phyloP scores from a whole-genome alignment of 345 rosid species.

The Gossypium herbaceum region DNA sequence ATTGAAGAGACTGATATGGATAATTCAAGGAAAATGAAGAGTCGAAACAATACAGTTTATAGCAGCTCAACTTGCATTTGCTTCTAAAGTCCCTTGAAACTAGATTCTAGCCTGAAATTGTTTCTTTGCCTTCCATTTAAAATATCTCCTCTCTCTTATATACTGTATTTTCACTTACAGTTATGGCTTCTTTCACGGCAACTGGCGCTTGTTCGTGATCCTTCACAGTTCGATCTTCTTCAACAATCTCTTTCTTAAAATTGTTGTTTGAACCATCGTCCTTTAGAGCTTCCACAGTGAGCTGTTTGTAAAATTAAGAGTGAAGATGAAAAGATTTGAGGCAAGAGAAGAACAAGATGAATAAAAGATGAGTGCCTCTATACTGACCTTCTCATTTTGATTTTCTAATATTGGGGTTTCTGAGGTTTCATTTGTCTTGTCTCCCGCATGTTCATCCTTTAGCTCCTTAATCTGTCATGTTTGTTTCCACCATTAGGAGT shows the following conservation, averaged over 20 bases:
- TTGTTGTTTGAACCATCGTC: not conserved
- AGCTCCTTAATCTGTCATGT: slow-evolving; percentile 2
- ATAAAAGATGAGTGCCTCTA: not conserved
- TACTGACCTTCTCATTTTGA: slow-evolving; percentile 9
- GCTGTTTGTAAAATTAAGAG: not conserved
- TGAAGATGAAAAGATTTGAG: not conserved
- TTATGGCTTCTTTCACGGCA: not conserved
- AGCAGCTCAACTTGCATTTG: too few relatives aligned
- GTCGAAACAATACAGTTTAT: too few relatives aligned
- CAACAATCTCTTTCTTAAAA: not conserved
- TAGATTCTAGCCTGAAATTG: too few relatives aligned
- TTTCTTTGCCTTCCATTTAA: too few relatives aligned
- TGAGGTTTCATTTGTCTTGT: not conserved
- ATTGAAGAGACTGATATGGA: too few relatives aligned
- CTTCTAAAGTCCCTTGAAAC: too few relatives aligned
- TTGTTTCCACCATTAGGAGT: not conserved
- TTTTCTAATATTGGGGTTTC: not conserved
- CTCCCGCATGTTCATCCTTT: not conserved
- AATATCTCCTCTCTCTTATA: too few relatives aligned
- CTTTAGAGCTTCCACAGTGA: not conserved
- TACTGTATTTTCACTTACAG: not conserved
- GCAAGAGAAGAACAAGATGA: slow-evolving; percentile 8
- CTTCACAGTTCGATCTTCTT: not conserved
- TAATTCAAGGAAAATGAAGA: too few relatives aligned
- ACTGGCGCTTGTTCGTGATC: slow-evolving; percentile 6